Base-by-base conservation (phyloP, 495 filamentous ascomycete species). In the Trichocladium uniseriatum region DNA sequence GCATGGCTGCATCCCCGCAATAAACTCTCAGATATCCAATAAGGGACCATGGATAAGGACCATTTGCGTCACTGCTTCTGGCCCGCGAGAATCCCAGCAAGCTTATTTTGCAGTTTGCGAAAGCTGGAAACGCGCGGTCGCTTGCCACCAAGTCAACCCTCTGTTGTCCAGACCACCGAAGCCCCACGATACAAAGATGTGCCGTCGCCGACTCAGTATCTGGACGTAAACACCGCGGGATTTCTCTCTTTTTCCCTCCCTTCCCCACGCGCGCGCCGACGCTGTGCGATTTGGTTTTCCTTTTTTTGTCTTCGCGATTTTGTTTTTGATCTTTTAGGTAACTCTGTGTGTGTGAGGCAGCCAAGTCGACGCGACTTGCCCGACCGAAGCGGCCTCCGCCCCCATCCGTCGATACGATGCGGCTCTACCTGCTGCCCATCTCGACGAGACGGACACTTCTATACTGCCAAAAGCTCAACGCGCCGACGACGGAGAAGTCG, bases 351-450 rank as follows among this genome's bases (percentile, higher is more conserved):
- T 8, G 24, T 8, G 38, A 53, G 51, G 44, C 40, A 49, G 46
- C 39, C 51, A 21, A 40, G 40, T 24, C 40, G 31, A 7, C 34
- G 5, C 18, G 13, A 36, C 4, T 8, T 46, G n/a, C 31, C 32
- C 16, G 15, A 20, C 31, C 13, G 8, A 2, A 21, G 14, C 21
- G 10, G 18, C 42, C 32, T 27, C 18, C 29, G 31, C 38, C 19
- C 24, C 19, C 15, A 40, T 16, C 6, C 38, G 37, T 21, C 35
- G 19, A 24, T 40, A 68, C 72, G 44, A 97, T 99, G 92, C 86
- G 89, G 66, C 79, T 99, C 63, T 95, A 89, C 72, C 82, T 99
- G 47, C 79, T 99, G 51, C 92, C 92, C 40, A 87, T 99, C 60
- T 95, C 91, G 43, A 95, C 88, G 9, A 75, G 83, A 60, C 82